Conservation (phyloP, 768 basidiomycete genomes). For the Neoboletus brunneissimus region DNA sequence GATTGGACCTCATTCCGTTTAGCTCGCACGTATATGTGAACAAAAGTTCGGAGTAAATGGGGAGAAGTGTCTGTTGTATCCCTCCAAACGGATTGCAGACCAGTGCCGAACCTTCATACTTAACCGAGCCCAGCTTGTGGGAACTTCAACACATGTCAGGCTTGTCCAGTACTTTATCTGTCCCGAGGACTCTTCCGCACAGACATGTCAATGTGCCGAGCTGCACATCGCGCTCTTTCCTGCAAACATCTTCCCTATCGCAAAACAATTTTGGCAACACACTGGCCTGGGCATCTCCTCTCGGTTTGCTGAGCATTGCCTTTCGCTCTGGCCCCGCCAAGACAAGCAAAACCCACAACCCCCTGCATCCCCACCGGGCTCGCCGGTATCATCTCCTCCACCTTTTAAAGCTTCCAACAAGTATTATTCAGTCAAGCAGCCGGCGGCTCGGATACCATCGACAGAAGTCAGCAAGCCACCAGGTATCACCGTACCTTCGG, state of each 20-base stretch:
- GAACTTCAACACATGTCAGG: slow-evolving; percentile 46
- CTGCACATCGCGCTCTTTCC: slow-evolving; percentile 85
- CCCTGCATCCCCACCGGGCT: slow-evolving; percentile 27
- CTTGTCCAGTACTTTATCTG: slow-evolving; percentile 71
- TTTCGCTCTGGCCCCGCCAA: slow-evolving; percentile 60
- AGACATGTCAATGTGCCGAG: slow-evolving; percentile 42
- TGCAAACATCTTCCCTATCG: slow-evolving; percentile 52
- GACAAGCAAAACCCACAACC: slow-evolving; percentile 25
- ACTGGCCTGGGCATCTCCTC: slow-evolving; percentile 88
- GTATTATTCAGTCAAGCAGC: slow-evolving; percentile 47
- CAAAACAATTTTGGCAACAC: slow-evolving; percentile 97
- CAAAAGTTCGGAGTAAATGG: slow-evolving; percentile 69
- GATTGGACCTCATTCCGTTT: slow-evolving; percentile 1
- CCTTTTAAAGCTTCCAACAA: slow-evolving; percentile 49
- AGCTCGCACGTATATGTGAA: slow-evolving; percentile 79
- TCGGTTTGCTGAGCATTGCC: slow-evolving; percentile 78
- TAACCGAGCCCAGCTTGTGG: slow-evolving; percentile 42
- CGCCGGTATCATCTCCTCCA: slow-evolving; percentile 27
- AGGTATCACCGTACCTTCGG: slow-evolving; percentile 25
- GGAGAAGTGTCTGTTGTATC: slow-evolving; percentile 79
- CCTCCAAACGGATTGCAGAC: slow-evolving; percentile 69
- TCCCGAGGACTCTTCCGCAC: slow-evolving; percentile 45
- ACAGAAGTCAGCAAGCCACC: slow-evolving; percentile 2
- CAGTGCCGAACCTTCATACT: slow-evolving; percentile 74
- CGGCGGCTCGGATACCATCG: slow-evolving; percentile 7